phyloP scores from a whole-genome alignment of 805 yeast genomes.

The Candida caryicola region DNA sequence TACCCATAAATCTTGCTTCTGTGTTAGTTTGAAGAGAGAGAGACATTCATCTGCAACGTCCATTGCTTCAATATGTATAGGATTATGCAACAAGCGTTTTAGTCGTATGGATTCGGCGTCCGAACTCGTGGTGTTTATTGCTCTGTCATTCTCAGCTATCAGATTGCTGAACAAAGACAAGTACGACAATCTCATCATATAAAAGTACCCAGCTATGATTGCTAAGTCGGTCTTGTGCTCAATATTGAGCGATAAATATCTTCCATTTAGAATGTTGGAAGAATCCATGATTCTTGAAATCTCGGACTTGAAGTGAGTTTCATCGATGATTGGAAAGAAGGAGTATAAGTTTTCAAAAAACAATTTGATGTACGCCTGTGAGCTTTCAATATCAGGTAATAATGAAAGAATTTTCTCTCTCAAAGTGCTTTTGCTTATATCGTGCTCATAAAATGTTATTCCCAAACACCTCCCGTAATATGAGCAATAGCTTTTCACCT shows the following conservation, averaged over 20 bases:
- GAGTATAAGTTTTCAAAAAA: constrained; percentile 24
- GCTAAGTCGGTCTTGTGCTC: constrained; percentile 12
- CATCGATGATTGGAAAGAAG: constrained; percentile 27
- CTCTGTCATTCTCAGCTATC: constrained; percentile 9
- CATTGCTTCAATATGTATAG: constrained; percentile 14
- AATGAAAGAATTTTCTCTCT: constrained; percentile 6
- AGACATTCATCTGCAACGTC: constrained; percentile 15
- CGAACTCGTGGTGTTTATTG: constrained; percentile 1
- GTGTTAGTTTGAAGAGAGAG: constrained; percentile 9
- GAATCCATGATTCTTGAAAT: constrained; percentile 15
- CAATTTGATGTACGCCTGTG: constrained; percentile 11
- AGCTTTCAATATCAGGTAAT: constrained; percentile 10
- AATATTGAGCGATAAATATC: constrained; percentile 2
- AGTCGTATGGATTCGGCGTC: neutral
- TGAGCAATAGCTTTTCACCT: constrained; percentile 4
- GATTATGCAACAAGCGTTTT: constrained; percentile 9
- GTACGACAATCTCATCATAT: constrained; percentile 16
- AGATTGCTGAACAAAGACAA: constrained; percentile 15
- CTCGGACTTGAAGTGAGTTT: constrained; percentile 16
- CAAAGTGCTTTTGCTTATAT: neutral
- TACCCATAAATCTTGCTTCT: constrained; percentile 11
- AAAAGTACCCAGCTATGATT: constrained; percentile 13
- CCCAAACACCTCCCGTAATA: constrained; percentile 10
- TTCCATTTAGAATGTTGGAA: constrained; percentile 12
- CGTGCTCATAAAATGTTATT: constrained; percentile 8